phyloP scores from a whole-genome alignment of 768 basidiomycete genomes.

The Exidia glandulosa region DNA sequence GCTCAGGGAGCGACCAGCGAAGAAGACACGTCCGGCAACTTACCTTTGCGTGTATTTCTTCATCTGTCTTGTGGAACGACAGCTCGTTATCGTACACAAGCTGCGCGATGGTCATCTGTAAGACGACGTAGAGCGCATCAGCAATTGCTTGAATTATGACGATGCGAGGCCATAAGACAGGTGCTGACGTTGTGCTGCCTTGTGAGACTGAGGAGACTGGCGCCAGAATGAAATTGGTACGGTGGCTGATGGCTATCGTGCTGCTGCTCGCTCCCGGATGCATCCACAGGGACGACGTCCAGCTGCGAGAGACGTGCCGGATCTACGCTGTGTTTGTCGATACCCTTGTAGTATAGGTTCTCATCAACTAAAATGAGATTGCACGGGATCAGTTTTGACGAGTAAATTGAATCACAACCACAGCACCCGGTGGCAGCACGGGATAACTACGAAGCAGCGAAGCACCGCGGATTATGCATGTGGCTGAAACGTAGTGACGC shows the following conservation, averaged over 20 bases:
- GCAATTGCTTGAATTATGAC: slow-evolving; percentile 1
- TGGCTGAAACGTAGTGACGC: neutral
- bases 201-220: slow-evolving; percentile 63
- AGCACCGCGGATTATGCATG: too few relatives aligned
- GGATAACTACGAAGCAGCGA: too few relatives aligned
- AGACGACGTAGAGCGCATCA: neutral
- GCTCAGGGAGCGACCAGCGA: neutral
- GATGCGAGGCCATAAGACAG: neutral
- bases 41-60: slow-evolving; percentile 66
- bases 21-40: slow-evolving; percentile 5
- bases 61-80: slow-evolving; percentile 64
- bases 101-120: slow-evolving; percentile 84
- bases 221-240: slow-evolving; percentile 72
- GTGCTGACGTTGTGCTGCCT: slow-evolving; percentile 67
- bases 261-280: neutral
- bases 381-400: too few relatives aligned
- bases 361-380: slow-evolving; percentile 64
- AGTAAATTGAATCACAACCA: neutral
- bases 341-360: slow-evolving; percentile 89
- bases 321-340: slow-evolving; percentile 73
- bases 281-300: slow-evolving; percentile 29
- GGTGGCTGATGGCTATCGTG: slow-evolving; percentile 36
- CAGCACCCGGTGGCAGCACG: too few relatives aligned
- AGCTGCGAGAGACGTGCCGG: slow-evolving; percentile 66
- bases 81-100: slow-evolving; percentile 89